Base-by-base conservation (phyloP, 2,329 filamentous ascomycete species). In the Colletotrichum sansevieriae region DNA sequence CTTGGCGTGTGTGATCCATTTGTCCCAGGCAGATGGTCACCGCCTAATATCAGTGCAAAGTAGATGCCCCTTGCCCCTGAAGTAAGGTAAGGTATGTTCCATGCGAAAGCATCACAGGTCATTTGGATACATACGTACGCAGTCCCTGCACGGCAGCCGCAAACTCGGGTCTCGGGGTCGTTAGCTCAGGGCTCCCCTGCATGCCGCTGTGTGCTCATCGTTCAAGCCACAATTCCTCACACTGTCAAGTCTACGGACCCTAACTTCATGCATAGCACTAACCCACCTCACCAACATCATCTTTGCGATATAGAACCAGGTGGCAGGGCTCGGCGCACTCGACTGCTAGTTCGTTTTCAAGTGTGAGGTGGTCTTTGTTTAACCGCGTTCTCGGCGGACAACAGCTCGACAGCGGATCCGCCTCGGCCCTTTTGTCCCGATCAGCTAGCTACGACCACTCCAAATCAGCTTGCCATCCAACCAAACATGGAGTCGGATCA, bases 401-500 rank as follows among this genome's bases (percentile, higher is more conserved):
- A 37, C 47, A 29, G 43, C 18, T 33, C 39, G n/a, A 18, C 49
- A 33, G 20, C 44, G 8, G n/a, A 37, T 51, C 49, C 25, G 43
- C 33, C 37, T 54, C 52, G 20, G 37, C 63, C 33, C 39, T 61
- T 39, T n/a, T 22, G 35, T 37, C 52, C 15, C 52, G 8, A 55
- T 55, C 52, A 54, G 13, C 52, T 39, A 55, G 37, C 52, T 7
- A 25, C 35, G 9, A 8, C 52, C 33, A n/a, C 18, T 33, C 62
- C 25, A 33, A 43, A 44, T 44, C 10, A 18, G 9, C 18, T 25
- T 37, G 10, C 18, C 29, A 4, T n/a, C 22, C 13, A 41, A 33
- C 29, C 20, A 15, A 10, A n/a, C 62, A 52, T 60, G 65, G 56
- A 68, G 37, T 63, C 69, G 7, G 74, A 80, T 57, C 74, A 78